Evolutionary conservation across 2,329 filamentous ascomycete species (phyloP), one percentile per base, ranked within the genome.

Genomic region (Trichoderma hamatum): DNA sequence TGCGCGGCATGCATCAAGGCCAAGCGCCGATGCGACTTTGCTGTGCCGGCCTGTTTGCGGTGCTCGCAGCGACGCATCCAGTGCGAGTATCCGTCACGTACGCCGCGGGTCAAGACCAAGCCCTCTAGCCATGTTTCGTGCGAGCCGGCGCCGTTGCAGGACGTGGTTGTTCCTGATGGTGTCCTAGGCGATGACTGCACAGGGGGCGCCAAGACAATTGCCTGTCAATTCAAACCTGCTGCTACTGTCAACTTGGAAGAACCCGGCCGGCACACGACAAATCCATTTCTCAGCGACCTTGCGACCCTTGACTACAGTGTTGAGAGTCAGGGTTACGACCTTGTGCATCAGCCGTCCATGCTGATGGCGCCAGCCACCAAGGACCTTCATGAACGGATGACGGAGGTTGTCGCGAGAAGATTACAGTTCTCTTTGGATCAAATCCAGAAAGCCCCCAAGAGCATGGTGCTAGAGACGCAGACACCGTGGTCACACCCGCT

Each of bases 1-100:
- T 89, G 87, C 73, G 78, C 81, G 4, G 82, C 83, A 30, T 89
- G 87, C 77, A 86, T 83, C 60, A 84, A 82, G 72, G 82, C 86
- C 30, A 89, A 89, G 75, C 82, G 75, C 82, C 84, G 84, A 59
- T 89, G 87, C 74, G 84, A 86, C 71, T 81, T 85, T 46, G 81
- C 80, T 21, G 74, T 81, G 16, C 87, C 86, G 2, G 74, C 80
- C 14, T 90, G 87, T 72, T 76, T 82, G 19, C 82, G 87, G 54
- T 89, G 87, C 73, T 74, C 77, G 0, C 82, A 83, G 68, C 82
- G 85, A 32, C 76, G 78, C 1, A 75, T 88, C 1, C 61, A 74
- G 0, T 89, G 87, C 75, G 73, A 79, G 5, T 88, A 88, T 70
- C 80, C 79, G n/a, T 55, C 62, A 43, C 62, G 51, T 24, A 16